phyloP scores from a whole-genome alignment of 1,284 basidiomycete genomes.

The Caloboletus inedulis region DNA sequence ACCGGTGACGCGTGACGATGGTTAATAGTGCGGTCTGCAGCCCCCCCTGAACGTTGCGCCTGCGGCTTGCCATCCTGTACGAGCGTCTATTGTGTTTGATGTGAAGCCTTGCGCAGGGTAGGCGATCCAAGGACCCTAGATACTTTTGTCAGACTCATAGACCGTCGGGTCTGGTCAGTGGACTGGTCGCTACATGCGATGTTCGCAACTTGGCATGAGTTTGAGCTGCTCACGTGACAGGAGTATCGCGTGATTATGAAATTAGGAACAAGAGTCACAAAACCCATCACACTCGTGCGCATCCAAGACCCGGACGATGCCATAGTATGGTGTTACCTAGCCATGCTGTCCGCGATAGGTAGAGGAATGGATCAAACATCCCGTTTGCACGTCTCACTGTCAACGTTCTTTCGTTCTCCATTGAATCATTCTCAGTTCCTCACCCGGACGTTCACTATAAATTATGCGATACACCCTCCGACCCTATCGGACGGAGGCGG shows the following conservation, averaged over 20 bases:
- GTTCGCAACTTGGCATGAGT: not conserved
- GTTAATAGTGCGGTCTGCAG: not conserved
- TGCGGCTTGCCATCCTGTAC: conserved; percentile 27
- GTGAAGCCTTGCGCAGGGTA: not conserved
- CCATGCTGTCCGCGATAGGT: not conserved
- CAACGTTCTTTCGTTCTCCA: no score
- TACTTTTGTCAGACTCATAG: not conserved
- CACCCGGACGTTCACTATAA: no score
- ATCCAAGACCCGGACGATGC: not conserved
- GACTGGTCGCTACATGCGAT: not conserved
- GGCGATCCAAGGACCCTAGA: not conserved
- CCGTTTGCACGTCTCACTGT: no score
- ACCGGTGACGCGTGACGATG: not conserved
- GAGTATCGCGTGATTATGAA: not conserved
- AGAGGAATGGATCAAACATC: no score
- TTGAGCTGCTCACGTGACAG: conserved; percentile 2
- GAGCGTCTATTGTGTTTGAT: conserved; percentile 13
- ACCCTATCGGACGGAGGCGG: no score
- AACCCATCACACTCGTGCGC: not conserved
- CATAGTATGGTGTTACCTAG: not conserved
- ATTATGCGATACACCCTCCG: no score
- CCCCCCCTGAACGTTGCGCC: not conserved
- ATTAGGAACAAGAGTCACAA: not conserved
- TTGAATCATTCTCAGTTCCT: no score
- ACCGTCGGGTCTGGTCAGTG: no score